Evolutionary conservation across 2,329 filamentous ascomycete species (phyloP).

Genomic region (Ilyonectria sp.): DNA sequence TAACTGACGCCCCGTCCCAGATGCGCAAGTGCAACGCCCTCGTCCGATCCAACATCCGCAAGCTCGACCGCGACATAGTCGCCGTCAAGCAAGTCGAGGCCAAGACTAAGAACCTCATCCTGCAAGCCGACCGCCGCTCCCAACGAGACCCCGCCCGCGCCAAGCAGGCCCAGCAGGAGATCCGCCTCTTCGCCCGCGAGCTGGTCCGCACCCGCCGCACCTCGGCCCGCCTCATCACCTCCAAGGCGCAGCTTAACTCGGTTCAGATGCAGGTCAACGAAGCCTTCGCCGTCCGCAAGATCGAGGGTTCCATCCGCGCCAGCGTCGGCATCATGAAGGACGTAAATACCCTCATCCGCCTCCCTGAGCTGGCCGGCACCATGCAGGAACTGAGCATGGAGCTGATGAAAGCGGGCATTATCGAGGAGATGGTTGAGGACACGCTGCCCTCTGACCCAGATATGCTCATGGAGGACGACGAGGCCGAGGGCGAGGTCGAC

Average conservation of each 20-base stretch:
- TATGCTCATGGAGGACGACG: slow-evolving; percentile 81
- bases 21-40: slow-evolving; percentile 95
- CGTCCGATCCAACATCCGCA: slow-evolving; percentile 90
- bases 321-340: slow-evolving; percentile 97
- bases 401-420: slow-evolving; percentile 94
- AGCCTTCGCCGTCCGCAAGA: slow-evolving; percentile 94
- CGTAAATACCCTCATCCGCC: slow-evolving; percentile 86
- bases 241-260: slow-evolving; percentile 91
- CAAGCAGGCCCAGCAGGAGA: slow-evolving; percentile 85
- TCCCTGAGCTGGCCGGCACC: slow-evolving; percentile 89
- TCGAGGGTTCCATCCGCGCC: slow-evolving; percentile 90
- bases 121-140: slow-evolving; percentile 85
- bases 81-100: slow-evolving; percentile 83
- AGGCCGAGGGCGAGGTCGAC: slow-evolving; percentile 86
- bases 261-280: slow-evolving; percentile 99
- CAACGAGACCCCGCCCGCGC: slow-evolving; percentile 85
- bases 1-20: slow-evolving; percentile 62
- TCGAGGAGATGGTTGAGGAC: slow-evolving; percentile 97
- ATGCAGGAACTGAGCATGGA: slow-evolving; percentile 92
- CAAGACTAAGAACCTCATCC: slow-evolving; percentile 89
- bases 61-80: slow-evolving; percentile 93
- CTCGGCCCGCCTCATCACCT: slow-evolving; percentile 81
- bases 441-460: slow-evolving; percentile 82
- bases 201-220: slow-evolving; percentile 87
- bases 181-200: slow-evolving; percentile 90